Evolutionary conservation across 2,329 filamentous ascomycete species (phyloP).

Genomic region (Sarocladium oryzae): DNA sequence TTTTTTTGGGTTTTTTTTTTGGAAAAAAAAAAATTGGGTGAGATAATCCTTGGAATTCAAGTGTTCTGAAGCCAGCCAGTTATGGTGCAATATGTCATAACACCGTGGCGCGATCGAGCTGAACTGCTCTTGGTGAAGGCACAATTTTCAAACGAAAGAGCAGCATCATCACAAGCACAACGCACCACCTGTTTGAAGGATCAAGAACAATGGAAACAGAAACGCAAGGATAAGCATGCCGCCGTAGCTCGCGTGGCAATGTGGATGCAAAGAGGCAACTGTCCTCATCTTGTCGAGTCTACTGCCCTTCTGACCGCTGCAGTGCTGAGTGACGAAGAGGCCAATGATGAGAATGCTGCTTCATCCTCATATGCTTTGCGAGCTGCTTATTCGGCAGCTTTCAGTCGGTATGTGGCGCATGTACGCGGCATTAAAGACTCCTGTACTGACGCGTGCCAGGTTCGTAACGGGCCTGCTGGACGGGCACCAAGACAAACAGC

Average conservation of each 20-base stretch:
- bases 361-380: slow-evolving; percentile 54
- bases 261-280: slow-evolving; percentile 67
- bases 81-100: slow-evolving; percentile 68
- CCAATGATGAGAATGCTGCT: slow-evolving; percentile 23
- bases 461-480: slow-evolving; percentile 80
- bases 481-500: slow-evolving; percentile 60
- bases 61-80: too few relatives aligned
- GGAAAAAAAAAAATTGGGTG: too few relatives aligned
- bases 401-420: slow-evolving; percentile 54
- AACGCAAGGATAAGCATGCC: slow-evolving; percentile 29
- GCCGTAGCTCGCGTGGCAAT: slow-evolving; percentile 55
- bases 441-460: slow-evolving; percentile 30
- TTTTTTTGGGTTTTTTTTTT: too few relatives aligned
- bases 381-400: slow-evolving; percentile 66
- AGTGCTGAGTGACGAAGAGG: slow-evolving; percentile 53
- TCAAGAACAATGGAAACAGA: neutral
- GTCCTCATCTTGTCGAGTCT: slow-evolving; percentile 74
- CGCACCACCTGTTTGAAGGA: neutral
- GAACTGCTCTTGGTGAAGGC: slow-evolving; percentile 61
- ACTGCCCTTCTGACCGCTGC: slow-evolving; percentile 68
- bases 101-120: slow-evolving; percentile 61
- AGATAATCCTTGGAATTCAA: too few relatives aligned
- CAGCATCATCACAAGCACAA: slow-evolving; percentile 1
- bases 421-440: neutral
- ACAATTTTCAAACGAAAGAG: slow-evolving; percentile 49